Evolutionary conservation across 176 grass and related monocot species (phyloP), one percentile per base, ranked within the genome.

Genomic region (Rhipidocladum racemiflorum): DNA sequence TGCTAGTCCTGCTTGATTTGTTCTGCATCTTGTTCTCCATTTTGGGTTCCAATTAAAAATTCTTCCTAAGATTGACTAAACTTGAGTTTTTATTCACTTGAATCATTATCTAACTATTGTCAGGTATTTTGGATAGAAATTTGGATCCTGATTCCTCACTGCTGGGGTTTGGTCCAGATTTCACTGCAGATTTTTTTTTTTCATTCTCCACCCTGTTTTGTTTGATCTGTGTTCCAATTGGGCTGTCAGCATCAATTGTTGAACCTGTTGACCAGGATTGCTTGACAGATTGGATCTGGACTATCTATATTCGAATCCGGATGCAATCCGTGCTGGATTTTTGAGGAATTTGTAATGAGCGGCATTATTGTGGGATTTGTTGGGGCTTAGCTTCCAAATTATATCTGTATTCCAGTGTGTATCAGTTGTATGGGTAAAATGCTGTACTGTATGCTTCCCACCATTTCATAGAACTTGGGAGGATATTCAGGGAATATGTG

Each of bases 241-340:
- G 44, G 40, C 65, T 85, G 65, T 89, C 78, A 43, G 78, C 79
- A 60, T 81, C 72, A 82, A 28, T 67, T 21, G 78, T 43, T 49
- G 15, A 76, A 34, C 7, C 14, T 38, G 42, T 67, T 62, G 69
- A 67, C 35, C 36, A 55, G 9, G 9, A 57, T 65, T 73, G 32
- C 59, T 85, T 76, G 18, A 76, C 34, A 27, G 55, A 17, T 50
- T 43, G 46, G 77, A 86, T 86, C 60, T 78, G 44, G 38, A 28
- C 21, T 78, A 73, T 77, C 46, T 61, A 76, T 56, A 61, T 66
- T 82, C 44, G 40, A 75, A 20, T 61, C 39, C 28, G 28, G n/a
- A 35, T 35, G 29, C n/a, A 75, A 25, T 40, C 48, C 36, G 11
- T 36, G 39, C 46, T 77, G 11, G 23, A 14, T n/a, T 82, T 70